Percentiles rank a stretch among this genome's conserved stretches.
Evolutionary conservation across 2,329 filamentous ascomycete species (phyloP).

Genomic region (Pseudogymnoascus sp.): DNA sequence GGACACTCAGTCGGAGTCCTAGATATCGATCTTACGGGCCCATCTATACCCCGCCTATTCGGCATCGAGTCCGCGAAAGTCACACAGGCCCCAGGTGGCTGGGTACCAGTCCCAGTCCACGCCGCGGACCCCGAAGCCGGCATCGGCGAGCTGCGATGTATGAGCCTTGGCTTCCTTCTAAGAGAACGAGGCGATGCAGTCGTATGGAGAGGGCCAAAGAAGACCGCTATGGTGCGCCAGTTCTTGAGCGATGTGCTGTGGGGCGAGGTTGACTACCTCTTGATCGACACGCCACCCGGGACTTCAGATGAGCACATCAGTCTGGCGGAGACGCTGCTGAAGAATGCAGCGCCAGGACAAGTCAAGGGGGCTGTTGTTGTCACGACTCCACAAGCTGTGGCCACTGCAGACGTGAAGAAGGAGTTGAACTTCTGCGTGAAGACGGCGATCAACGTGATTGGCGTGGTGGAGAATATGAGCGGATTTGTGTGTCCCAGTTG

Average conservation of each 20-base stretch:
- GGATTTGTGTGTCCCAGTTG: conserved; percentile 78
- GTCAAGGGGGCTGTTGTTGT: conserved; percentile 87
- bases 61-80: conserved; percentile 85
- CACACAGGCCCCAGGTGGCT: conserved; percentile 82
- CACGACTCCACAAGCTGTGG: conserved; percentile 90
- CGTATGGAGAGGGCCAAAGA: conserved; percentile 96
- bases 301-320: conserved; percentile 97
- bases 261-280: conserved; percentile 79
- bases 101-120: conserved; percentile 84
- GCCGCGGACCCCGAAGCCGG: conserved; percentile 43
- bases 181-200: conserved; percentile 80
- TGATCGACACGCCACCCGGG: conserved; percentile 93
- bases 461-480: conserved; percentile 95
- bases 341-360: conserved; percentile 54
- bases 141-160: conserved; percentile 65
- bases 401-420: conserved; percentile 79
- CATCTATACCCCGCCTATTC: conserved; percentile 92
- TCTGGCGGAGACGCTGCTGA: conserved; percentile 75
- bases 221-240: conserved; percentile 97
- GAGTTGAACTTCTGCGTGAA: conserved; percentile 82
- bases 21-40: conserved; percentile 91
- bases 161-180: conserved; percentile 89
- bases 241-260: conserved; percentile 89
- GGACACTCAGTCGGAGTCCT: conserved; percentile 90
- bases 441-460: conserved; percentile 78